Percentiles rank a stretch among this genome's conserved stretches.
Conservation (phyloP, 352 stramenopile genomes). For the Globisporangium heterothallicum region DNA sequence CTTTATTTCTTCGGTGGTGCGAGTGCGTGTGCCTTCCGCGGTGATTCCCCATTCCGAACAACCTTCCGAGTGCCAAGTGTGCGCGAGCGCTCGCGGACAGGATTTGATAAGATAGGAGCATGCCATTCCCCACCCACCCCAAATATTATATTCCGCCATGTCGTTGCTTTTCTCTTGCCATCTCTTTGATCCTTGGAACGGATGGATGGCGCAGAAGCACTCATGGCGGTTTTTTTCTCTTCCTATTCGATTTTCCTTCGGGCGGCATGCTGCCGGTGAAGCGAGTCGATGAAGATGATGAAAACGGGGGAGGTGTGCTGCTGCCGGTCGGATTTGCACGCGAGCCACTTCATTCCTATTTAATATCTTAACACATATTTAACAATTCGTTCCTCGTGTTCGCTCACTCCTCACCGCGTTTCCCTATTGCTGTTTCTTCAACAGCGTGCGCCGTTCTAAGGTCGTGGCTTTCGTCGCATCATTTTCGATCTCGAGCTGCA, state of each 20-base stretch:
- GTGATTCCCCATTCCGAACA: no score
- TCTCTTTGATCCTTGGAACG: constrained; percentile 2
- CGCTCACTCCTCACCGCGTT: not conserved
- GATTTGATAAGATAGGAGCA: constrained; percentile 1
- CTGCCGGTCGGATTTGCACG: no score
- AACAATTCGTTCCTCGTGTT: no score
- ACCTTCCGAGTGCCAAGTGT: no score
- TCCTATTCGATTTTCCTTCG: not conserved
- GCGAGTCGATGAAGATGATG: not conserved
- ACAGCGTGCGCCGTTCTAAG: constrained; percentile 20
- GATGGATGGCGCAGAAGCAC: constrained; percentile 1
- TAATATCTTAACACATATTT: no score
- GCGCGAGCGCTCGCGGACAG: no score
- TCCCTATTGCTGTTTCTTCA: constrained; percentile 8
- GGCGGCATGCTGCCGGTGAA: constrained; percentile 3
- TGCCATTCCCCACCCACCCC: not conserved
- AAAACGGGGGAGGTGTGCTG: no score
- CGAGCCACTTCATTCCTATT: no score
- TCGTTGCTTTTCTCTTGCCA: constrained; percentile 2
- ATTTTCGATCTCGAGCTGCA: constrained; percentile 76
- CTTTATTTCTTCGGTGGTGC: constrained; percentile 8
- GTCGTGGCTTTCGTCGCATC: constrained; percentile 24
- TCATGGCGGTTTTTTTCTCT: constrained; percentile 13
- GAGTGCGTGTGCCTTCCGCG: no score
- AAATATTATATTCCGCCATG: constrained; percentile 10